Evolutionary conservation across 2,329 filamentous ascomycete genomes (phyloP), one percentile per base, ranked within the genome.

Genomic region (Phoma sp.): DNA sequence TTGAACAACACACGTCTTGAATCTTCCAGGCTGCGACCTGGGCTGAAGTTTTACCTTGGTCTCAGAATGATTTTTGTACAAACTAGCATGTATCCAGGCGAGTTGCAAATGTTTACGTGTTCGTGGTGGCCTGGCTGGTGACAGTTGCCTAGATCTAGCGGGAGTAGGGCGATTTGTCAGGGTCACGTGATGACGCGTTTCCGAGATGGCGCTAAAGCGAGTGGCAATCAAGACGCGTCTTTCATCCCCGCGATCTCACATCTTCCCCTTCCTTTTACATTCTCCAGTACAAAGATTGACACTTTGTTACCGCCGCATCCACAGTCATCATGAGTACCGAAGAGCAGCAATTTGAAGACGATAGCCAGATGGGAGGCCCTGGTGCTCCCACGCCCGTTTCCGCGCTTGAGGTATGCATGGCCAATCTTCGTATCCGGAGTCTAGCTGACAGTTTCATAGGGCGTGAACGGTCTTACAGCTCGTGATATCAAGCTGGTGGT

Each of bases 401-500:
- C 42, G 89, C 90, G 41, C 83, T 99, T 3, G 93, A 98, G 83
- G 93, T 96, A 82, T 62, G 82, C 44, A 42, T 54, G 9, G 39
- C 47, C 29, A 36, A 9, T 22, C 27, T 9, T 32, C 22, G 2
- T 13, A 4, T 14, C 22, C 11, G 11, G 10, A n/a, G 6, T 10
- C 1, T 33, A 37, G 27, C 46, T 47, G 43, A 49, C 57, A 67
- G 50, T 4, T 7, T 48, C n/a, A 7, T 58, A 96, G 92, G 93
- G 93, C 27, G 80, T 96, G 57, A 87, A 89, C 40, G 93, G 93
- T 11, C 79, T 98, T 62, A 96, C 93, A n/a, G 93, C 93, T 65
- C 87, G 96, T 69, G 95, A 99, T 72, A 96, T 98, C 65, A 95
- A 97, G 72, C 81, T 97, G 35, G 86, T 99, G 22, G 81, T 96